phyloP scores from a whole-genome alignment of 805 yeast genomes.

The Yarrowia alimentaria region DNA sequence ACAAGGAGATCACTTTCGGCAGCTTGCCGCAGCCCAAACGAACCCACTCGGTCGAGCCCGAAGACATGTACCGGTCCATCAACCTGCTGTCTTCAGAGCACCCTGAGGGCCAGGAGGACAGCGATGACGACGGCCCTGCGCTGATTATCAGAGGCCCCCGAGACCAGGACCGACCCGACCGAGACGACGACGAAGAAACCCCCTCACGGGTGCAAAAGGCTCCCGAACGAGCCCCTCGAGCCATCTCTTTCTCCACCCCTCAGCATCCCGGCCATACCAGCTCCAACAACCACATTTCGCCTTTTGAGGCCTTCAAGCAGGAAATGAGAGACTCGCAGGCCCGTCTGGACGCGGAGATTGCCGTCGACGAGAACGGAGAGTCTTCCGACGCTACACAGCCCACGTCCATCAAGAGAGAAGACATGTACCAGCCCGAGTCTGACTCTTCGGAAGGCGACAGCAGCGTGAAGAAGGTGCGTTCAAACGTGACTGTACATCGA shows the following conservation, averaged over 20 bases:
- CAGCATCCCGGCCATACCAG: conserved; percentile 11
- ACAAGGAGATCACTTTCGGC: conserved; percentile 55
- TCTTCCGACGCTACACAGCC: conserved; percentile 19
- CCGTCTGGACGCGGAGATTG: not conserved
- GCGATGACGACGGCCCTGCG: conserved; percentile 68
- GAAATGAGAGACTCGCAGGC: conserved; percentile 14
- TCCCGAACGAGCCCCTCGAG: not conserved
- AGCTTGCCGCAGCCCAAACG: conserved; percentile 45
- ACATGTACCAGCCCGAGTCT: conserved; percentile 12
- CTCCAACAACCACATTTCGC: not conserved
- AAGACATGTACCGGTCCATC: conserved; percentile 80
- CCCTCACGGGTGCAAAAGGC: not conserved
- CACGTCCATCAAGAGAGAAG: conserved; percentile 7
- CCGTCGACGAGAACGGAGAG: conserved; percentile 14
- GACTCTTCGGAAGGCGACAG: conserved; percentile 10
- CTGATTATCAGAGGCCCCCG: conserved; percentile 75
- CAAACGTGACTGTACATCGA: conserved; percentile 10
- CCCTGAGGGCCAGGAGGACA: conserved; percentile 34
- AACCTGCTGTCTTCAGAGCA: conserved; percentile 53
- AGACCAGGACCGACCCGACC: conserved; percentile 40
- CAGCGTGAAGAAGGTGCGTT: conserved; percentile 17
- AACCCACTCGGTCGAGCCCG: conserved; percentile 59
- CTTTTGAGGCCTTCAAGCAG: conserved; percentile 12
- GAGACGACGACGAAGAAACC: conserved; percentile 32
- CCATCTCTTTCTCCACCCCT: conserved; percentile 20